phyloP scores from a whole-genome alignment of 2,329 filamentous ascomycete species.

The Pseudogymnoascus sp. region DNA sequence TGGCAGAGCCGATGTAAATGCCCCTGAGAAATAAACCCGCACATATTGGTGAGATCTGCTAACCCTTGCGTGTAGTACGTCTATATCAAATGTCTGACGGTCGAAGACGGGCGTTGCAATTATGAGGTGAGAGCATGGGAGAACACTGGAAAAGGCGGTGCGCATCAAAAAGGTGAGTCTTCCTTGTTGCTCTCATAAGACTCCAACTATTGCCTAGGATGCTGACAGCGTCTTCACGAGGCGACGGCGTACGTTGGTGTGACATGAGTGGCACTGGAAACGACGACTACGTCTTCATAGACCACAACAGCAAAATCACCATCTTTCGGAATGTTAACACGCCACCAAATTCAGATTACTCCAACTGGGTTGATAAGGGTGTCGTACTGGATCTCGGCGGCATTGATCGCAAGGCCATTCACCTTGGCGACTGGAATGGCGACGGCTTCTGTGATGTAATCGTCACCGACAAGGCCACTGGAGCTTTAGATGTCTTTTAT shows the following conservation, averaged over 20 bases:
- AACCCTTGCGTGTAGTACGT: not conserved
- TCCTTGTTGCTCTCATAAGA: too few species aligned
- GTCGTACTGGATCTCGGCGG: not conserved
- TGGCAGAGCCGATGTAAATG: not conserved
- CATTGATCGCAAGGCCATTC: slow-evolving; percentile 26
- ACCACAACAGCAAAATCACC: not conserved
- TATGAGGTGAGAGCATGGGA: not conserved
- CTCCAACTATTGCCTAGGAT: too few species aligned
- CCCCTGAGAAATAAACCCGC: too few species aligned
- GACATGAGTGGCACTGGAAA: not conserved
- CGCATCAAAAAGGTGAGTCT: not conserved
- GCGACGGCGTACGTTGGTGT: not conserved
- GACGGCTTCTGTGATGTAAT: slow-evolving; percentile 32
- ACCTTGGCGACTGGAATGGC: slow-evolving; percentile 33
- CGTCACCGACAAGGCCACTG: slow-evolving; percentile 24
- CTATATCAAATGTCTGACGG: not conserved
- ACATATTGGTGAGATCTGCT: too few species aligned
- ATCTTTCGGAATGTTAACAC: not conserved
- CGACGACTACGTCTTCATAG: not conserved
- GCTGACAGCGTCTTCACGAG: not conserved
- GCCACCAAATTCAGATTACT: not conserved
- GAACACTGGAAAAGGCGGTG: not conserved
- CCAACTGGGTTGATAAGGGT: not conserved
- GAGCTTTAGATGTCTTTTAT: slow-evolving; percentile 23
- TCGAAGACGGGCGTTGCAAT: not conserved